Base-by-base conservation (phyloP, 345 rosid genomes). In the Raphanus sativus region DNA sequence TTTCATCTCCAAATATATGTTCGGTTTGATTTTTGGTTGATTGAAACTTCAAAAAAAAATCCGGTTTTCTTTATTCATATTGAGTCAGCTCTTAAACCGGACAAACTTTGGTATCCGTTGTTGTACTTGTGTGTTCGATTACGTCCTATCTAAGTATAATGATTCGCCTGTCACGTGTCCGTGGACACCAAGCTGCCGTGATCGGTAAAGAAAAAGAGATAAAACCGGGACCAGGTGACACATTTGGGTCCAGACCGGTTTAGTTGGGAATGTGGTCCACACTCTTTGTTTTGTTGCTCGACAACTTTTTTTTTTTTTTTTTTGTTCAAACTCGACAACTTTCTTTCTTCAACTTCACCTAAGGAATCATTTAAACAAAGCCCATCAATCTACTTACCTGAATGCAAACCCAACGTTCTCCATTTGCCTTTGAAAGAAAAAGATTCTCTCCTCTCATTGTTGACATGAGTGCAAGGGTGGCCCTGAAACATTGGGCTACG, bases 191-290 rank as follows among this genome's bases (percentile, higher is more conserved):
- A 21, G 21, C 21, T 38, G 82, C 74, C 65, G 65, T 78, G 62
- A 61, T 78, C 65, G 55, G 65, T 17, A 56, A 71, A 56, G 70
- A 77, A 21, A 21, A 58, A 32, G 9, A 24, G 68, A 59, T 36
- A 24, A 45, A 45, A 45, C 52, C 52, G 52, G 75, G 78, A 74
- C 82, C 75, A 74, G 42, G 66, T 62, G 30, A 24, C 61, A 62
- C 25, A 1, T 38, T 3, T 63, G 67, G 82, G 74, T 79, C 78
- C 82, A 67, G 34, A 3, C n/a, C 74, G 70, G 81, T 73, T 52
- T 12, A 50, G 59, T 34, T 73, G 29, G 76, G 69, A 73, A 73
- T 61, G 74, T 73, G 82, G 82, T 73, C 82, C 78, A 67, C 6
- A n/a, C 1, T 67, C 25, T 13, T 13, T 25, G 32, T 13, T 17